phyloP scores from a whole-genome alignment of 1,284 basidiomycete species.

The Leccinum proliferum region DNA sequence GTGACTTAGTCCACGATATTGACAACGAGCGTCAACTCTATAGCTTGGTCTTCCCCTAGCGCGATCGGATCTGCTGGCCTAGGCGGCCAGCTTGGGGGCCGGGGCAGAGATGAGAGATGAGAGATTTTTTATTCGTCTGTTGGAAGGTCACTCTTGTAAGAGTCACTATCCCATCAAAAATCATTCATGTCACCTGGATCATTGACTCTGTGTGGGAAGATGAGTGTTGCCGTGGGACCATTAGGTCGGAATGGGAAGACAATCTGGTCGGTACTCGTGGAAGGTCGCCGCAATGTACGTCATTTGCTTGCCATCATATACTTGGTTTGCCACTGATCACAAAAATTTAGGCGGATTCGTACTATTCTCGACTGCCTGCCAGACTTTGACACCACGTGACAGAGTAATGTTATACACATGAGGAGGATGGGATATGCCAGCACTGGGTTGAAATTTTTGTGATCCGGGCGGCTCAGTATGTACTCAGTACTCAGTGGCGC shows the following conservation, averaged over 20 bases:
- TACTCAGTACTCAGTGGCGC: too few species aligned
- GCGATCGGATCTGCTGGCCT: constrained; percentile 95
- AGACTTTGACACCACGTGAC: too few species aligned
- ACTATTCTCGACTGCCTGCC: too few species aligned
- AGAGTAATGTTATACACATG: too few species aligned
- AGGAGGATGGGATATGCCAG: too few species aligned
- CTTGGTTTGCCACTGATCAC: not conserved
- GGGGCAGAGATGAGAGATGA: constrained; percentile 63
- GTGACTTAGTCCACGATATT: not conserved
- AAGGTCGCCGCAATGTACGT: constrained; percentile 84
- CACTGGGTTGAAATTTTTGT: too few species aligned
- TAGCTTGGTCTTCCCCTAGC: constrained; percentile 91
- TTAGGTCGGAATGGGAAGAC: constrained; percentile 95
- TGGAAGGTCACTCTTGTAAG: constrained; percentile 38
- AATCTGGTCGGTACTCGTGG: constrained; percentile 45
- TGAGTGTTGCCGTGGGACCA: constrained; percentile 90
- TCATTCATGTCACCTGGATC: constrained; percentile 96
- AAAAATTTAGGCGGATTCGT: too few species aligned
- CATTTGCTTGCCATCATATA: constrained; percentile 1
- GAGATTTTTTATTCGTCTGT: constrained; percentile 89
- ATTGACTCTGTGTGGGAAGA: constrained; percentile 89
- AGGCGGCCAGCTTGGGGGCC: constrained; percentile 66
- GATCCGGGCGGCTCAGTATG: too few species aligned
- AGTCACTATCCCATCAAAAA: constrained; percentile 38
- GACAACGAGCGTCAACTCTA: constrained; percentile 1